A percentile compares a stretch with the other conserved stretches of the same genome.
These are phyloP conservation scores for Ustilago cynodontis DNA, from an alignment of 1,284 basidiomycete species.

Conservation along the genomic window DNA sequence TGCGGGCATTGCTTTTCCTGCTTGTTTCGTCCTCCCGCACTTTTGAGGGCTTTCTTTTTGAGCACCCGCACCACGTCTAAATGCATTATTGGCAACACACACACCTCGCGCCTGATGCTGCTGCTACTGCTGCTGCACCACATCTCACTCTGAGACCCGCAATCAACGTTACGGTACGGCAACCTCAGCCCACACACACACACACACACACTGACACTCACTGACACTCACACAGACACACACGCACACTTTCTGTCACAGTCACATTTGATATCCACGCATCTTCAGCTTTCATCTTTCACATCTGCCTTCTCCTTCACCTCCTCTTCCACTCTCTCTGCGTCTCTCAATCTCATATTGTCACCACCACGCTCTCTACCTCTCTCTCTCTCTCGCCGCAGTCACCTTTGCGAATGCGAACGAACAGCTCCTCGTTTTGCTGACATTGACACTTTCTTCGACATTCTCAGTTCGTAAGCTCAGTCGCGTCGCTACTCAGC, in stretches of 20 bases:
- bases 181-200: not conserved
- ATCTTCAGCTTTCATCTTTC: not conserved
- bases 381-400: slow-evolving; percentile 1
- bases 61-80: not conserved
- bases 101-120: not conserved
- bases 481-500: not conserved
- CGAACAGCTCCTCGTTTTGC: not conserved
- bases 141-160: slow-evolving; percentile 1
- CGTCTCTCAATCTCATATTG: not conserved
- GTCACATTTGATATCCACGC: not conserved
- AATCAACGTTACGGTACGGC: slow-evolving; percentile 4
- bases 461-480: not conserved
- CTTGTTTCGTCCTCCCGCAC: not conserved
- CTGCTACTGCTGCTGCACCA: not conserved
- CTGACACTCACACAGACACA: not conserved
- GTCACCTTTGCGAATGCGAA: not conserved
- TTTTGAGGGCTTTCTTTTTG: slow-evolving; percentile 1
- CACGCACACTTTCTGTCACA: not conserved
- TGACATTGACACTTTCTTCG: not conserved
- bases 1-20: not conserved
- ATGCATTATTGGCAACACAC: not conserved
- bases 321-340: not conserved
- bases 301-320: no score
- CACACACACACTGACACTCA: not conserved
- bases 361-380: not conserved